A percentile compares a stretch with the other conserved stretches of the same genome.
These are phyloP conservation scores for Quaeritorhiza haematococci DNA, from an alignment of 371 early-diverging fungal species.

Conservation along the genomic window DNA sequence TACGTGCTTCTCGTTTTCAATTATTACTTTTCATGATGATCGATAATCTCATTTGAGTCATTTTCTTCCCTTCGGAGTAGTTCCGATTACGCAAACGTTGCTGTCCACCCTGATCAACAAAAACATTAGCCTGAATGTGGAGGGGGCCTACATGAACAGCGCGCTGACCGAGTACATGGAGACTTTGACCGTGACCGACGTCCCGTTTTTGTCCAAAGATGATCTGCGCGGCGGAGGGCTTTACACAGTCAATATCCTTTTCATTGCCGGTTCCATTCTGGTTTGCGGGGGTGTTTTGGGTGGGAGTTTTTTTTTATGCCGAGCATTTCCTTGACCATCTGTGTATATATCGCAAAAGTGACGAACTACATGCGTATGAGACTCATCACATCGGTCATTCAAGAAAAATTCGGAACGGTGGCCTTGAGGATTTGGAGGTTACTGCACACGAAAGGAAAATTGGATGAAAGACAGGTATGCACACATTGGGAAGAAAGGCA, in stretches of 20 bases:
- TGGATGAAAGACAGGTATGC: slow-evolving; percentile 76
- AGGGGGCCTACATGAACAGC: slow-evolving; percentile 6
- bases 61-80: too few species aligned
- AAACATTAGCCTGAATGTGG: slow-evolving; percentile 4
- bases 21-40: too few species aligned
- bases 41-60: too few species aligned
- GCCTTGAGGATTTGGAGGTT: slow-evolving; percentile 70
- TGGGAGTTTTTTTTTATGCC: too few species aligned
- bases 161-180: slow-evolving; percentile 53
- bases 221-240: slow-evolving; percentile 74
- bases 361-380: slow-evolving; percentile 38
- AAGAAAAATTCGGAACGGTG: slow-evolving; percentile 70
- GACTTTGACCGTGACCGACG: slow-evolving; percentile 56
- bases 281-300: too few species aligned
- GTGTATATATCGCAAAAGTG: too few species aligned
- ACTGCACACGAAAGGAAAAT: slow-evolving; percentile 68
- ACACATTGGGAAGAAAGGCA: too few species aligned
- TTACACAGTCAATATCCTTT: slow-evolving; percentile 50
- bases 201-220: slow-evolving; percentile 58
- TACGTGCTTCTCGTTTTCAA: too few species aligned
- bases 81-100: too few species aligned
- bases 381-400: slow-evolving; percentile 57
- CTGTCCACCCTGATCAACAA: too few species aligned
- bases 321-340: too few species aligned
- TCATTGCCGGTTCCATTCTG: slow-evolving; percentile 42